A percentile compares a stretch with the other conserved stretches of the same genome.
These are phyloP conservation scores for Fraxinus albicans DNA, from an alignment of 305 asterid species.

Conservation along the genomic window DNA sequence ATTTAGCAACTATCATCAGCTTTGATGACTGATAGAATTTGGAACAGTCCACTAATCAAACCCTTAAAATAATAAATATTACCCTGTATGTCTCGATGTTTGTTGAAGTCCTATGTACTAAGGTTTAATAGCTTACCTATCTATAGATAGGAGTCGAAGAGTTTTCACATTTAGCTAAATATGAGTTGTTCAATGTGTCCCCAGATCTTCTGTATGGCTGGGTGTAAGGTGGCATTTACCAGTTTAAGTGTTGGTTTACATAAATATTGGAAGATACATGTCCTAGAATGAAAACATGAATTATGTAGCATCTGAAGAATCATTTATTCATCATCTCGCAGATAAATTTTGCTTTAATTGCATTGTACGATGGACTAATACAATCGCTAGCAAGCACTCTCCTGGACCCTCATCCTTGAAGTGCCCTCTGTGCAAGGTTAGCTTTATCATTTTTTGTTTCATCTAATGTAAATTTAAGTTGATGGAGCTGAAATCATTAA, in stretches of 20 bases:
- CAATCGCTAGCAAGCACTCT: constrained; percentile 44
- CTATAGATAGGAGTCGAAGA: background rate
- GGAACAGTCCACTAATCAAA: background rate
- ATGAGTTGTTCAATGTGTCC: background rate
- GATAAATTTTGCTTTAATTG: constrained; percentile 79
- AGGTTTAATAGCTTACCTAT: background rate
- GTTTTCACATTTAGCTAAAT: background rate
- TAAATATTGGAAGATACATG: background rate
- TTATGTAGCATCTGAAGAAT: background rate
- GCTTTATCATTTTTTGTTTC: constrained; percentile 16
- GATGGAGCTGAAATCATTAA: constrained; percentile 1
- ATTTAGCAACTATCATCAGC: background rate
- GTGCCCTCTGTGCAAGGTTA: constrained; percentile 83
- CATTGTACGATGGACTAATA: constrained; percentile 62
- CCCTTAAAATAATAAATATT: background rate
- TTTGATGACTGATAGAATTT: background rate
- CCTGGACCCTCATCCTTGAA: constrained; percentile 43
- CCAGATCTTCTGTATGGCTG: background rate
- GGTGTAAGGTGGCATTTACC: background rate
- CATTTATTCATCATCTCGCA: constrained; percentile 32
- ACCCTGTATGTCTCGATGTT: background rate
- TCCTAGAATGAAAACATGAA: constrained; percentile 22
- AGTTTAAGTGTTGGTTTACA: background rate
- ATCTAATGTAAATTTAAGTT: background rate
- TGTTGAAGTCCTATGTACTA: background rate